Evolutionary conservation across 148 eudicot species (phyloP).

Genomic region (Silene conica): DNA sequence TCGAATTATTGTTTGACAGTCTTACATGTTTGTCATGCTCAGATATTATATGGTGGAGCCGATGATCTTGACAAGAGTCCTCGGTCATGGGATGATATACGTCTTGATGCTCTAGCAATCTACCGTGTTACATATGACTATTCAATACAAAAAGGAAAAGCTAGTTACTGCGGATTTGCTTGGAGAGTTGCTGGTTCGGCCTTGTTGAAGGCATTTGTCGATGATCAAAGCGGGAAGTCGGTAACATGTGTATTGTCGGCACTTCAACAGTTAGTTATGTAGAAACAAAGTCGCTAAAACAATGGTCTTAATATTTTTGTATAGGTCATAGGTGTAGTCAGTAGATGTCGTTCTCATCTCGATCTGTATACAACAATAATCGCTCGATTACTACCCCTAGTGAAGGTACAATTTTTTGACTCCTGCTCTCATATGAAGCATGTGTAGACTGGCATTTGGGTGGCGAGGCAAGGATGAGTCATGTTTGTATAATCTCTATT

Average conservation of each 20-base stretch:
- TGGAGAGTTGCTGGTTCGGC: conserved; percentile 65
- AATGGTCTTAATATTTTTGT: too few relatives aligned
- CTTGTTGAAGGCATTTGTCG: conserved; percentile 7
- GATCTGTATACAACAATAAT: too few relatives aligned
- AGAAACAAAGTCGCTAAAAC: too few relatives aligned
- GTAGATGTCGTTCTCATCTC: too few relatives aligned
- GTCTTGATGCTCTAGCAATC: conserved; percentile 51
- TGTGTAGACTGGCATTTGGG: too few relatives aligned
- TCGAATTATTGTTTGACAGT: conserved; percentile 11
- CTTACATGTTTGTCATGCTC: background rate
- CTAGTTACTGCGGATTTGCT: conserved; percentile 47
- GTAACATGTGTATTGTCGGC: conserved; percentile 1
- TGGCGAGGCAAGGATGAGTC: too few relatives aligned
- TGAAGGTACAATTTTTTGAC: too few relatives aligned
- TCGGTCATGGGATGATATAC: conserved; percentile 33
- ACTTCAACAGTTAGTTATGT: background rate
- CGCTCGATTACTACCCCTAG: too few relatives aligned
- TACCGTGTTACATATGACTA: conserved; percentile 43
- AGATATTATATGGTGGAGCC: conserved; percentile 55
- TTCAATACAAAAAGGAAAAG: conserved; percentile 19
- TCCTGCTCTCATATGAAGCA: too few relatives aligned
- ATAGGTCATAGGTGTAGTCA: too few relatives aligned
- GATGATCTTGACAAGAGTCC: conserved; percentile 38
- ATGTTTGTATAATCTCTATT: too few relatives aligned
- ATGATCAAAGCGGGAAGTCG: conserved; percentile 12